Conservation (phyloP, 1,139 yeast genomes). For the Scheffersomyces quercinus region DNA sequence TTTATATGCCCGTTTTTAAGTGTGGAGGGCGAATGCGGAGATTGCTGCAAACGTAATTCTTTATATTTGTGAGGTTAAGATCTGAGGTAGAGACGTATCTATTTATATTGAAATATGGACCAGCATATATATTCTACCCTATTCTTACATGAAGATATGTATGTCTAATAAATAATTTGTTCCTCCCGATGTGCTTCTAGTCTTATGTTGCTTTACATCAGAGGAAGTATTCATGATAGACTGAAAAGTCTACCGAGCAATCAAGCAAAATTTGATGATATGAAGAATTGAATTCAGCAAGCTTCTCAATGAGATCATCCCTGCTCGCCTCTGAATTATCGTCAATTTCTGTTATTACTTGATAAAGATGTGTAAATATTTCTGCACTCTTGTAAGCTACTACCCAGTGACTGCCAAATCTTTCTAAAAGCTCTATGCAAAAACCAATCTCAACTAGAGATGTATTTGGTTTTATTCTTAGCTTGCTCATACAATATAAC, state of each 20-base stretch:
- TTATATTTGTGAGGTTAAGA: no score
- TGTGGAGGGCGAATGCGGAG: no score
- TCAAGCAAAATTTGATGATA: background rate
- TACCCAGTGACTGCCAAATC: constrained; percentile 47
- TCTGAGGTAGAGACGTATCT: no score
- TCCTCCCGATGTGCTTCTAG: no score
- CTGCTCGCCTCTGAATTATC: background rate
- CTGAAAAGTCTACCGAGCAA: background rate
- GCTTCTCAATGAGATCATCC: background rate
- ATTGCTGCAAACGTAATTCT: no score
- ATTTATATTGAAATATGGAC: no score
- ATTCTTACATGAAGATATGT: no score
- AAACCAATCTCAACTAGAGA: constrained; percentile 45
- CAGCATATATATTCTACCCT: no score
- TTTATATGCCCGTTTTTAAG: no score
- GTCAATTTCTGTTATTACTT: background rate
- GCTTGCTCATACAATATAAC: constrained; percentile 44
- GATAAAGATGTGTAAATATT: constrained; percentile 25
- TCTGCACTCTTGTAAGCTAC: constrained; percentile 45
- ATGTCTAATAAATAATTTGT: no score
- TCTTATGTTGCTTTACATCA: no score
- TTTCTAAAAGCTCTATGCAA: constrained; percentile 45
- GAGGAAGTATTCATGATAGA: background rate
- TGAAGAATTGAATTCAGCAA: background rate
- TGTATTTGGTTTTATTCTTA: constrained; percentile 44